These are phyloP conservation scores for Physcomitrellopsis africana DNA, from an alignment of 225 moss, liverwort and hornwort species.

Conservation along the genomic window DNA sequence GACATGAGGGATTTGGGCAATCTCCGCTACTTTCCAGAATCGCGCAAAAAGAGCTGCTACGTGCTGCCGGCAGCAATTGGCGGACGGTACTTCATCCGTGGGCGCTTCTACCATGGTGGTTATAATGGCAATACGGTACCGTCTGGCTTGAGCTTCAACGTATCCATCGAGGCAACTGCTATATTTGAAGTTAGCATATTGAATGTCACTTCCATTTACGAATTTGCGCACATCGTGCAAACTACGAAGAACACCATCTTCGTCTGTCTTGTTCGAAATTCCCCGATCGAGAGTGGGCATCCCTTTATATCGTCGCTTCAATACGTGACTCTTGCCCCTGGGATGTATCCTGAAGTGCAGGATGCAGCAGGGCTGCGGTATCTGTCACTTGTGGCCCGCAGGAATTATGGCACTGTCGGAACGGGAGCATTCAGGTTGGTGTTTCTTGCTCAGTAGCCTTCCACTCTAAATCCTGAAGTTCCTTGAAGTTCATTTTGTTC, in stretches of 20 bases:
- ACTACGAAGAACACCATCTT: neutral
- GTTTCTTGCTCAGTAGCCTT: neutral
- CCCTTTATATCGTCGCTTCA: slow-evolving; percentile 24
- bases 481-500: neutral
- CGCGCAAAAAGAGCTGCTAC: slow-evolving; percentile 19
- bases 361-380: slow-evolving; percentile 1
- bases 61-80: slow-evolving; percentile 5
- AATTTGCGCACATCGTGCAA: slow-evolving; percentile 24
- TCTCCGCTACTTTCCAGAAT: slow-evolving; percentile 24
- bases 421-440: slow-evolving; percentile 13
- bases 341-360: neutral
- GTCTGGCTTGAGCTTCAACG: slow-evolving; percentile 12
- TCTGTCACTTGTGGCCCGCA: neutral
- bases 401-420: slow-evolving; percentile 8
- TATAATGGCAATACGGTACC: slow-evolving; percentile 17
- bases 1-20: neutral
- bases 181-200: neutral
- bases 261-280: slow-evolving; percentile 24
- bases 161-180: slow-evolving; percentile 11
- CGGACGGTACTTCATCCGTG: slow-evolving; percentile 16
- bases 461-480: neutral
- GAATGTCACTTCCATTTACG: neutral
- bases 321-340: slow-evolving; percentile 9
- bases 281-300: neutral
- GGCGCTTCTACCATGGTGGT: slow-evolving; percentile 25